A percentile compares a stretch with the other conserved stretches of the same genome.
Conservation (phyloP, 768 basidiomycete genomes). For the Tubosaeta sp. region DNA sequence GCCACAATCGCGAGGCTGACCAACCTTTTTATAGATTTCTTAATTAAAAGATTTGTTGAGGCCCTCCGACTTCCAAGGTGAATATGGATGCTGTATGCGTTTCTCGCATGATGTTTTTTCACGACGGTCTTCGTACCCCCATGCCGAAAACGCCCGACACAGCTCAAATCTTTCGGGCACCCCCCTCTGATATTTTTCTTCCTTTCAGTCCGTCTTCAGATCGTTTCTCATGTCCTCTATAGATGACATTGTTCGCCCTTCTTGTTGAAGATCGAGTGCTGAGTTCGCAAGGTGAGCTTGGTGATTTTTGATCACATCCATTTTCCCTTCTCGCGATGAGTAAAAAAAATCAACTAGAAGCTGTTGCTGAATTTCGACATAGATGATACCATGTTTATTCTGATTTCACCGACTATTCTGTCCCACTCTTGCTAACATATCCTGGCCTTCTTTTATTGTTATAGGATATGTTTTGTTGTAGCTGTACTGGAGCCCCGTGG, state of each 20-base stretch:
- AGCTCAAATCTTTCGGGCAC: conserved; percentile 81
- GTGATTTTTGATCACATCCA: too few species aligned
- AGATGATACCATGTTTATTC: conserved; percentile 44
- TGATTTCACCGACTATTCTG: conserved; percentile 25
- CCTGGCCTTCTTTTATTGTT: not conserved
- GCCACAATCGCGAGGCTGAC: not conserved
- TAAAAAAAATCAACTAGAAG: conserved; percentile 80
- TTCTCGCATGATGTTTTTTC: conserved; percentile 27
- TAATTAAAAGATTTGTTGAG: not conserved
- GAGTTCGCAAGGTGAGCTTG: conserved; percentile 4
- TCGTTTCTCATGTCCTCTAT: not conserved
- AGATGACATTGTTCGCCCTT: not conserved
- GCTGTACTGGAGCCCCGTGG: too few species aligned
- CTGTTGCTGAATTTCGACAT: conserved; percentile 77
- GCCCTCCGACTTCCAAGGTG: conserved; percentile 7
- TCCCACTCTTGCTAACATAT: not conserved
- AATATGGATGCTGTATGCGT: not conserved
- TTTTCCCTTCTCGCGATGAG: conserved; percentile 18
- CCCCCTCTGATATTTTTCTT: conserved; percentile 51
- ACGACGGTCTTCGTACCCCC: conserved; percentile 90
- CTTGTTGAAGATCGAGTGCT: accelerated
- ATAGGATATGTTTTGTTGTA: not conserved
- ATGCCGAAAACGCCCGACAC: conserved; percentile 92
- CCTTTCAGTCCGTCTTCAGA: not conserved
- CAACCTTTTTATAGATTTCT: not conserved